Conservation (phyloP, 768 basidiomycete species). For the Naematelia aurantialba region DNA sequence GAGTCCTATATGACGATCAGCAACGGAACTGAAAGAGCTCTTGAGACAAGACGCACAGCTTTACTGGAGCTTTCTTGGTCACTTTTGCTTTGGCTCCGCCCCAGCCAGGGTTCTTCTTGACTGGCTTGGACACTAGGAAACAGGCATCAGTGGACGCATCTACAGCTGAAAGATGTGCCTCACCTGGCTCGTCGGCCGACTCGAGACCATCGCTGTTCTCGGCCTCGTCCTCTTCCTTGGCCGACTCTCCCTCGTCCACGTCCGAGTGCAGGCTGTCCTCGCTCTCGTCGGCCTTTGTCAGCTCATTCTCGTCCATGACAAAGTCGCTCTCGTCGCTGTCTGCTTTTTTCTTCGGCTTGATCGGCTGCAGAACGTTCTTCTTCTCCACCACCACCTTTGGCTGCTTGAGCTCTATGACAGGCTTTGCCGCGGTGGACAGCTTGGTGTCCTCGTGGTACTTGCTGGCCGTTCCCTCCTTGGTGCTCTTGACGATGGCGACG, state of each 20-base stretch:
- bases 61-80: constrained; percentile 28
- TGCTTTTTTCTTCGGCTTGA: constrained; percentile 10
- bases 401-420: constrained; percentile 1
- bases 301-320: constrained; percentile 32
- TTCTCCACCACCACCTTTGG: neutral
- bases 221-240: constrained; percentile 13
- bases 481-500: constrained; percentile 3
- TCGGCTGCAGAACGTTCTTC: constrained; percentile 5
- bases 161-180: too few species aligned
- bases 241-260: constrained; percentile 14
- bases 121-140: constrained; percentile 7
- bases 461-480: constrained; percentile 4
- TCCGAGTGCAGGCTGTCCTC: constrained; percentile 14
- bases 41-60: constrained; percentile 18
- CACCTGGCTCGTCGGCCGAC: constrained; percentile 12
- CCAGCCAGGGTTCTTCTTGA: constrained; percentile 18
- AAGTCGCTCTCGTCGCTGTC: constrained; percentile 28
- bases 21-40: neutral
- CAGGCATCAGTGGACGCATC: too few species aligned
- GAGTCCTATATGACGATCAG: constrained; percentile 4
- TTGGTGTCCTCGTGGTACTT: neutral
- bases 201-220: constrained; percentile 7
- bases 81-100: constrained; percentile 22
- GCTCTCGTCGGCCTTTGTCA: constrained; percentile 9
- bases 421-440: neutral